Evolutionary conservation across 2,329 filamentous ascomycete genomes (phyloP).

Genomic region (Talaromyces funiculosus): DNA sequence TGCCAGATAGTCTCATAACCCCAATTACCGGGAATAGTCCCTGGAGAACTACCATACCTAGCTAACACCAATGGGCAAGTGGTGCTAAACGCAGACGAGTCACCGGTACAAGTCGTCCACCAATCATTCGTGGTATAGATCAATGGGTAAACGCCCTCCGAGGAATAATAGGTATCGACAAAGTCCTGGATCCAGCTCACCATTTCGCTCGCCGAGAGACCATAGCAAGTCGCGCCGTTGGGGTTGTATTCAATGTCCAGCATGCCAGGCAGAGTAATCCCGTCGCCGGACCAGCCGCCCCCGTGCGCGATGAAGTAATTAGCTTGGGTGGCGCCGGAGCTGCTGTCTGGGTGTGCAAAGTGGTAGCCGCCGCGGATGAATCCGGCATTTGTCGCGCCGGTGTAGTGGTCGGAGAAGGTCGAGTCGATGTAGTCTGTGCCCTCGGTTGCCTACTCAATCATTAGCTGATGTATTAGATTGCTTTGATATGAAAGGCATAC

Average conservation of each 20-base stretch:
- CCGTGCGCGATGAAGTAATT: constrained; percentile 50
- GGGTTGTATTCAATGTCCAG: constrained; percentile 48
- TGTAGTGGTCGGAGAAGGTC: constrained; percentile 48
- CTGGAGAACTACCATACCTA: constrained; percentile 38
- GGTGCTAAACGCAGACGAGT: constrained; percentile 41
- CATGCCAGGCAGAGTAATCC: constrained; percentile 53
- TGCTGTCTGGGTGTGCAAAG: constrained; percentile 46
- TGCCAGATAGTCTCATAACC: constrained; percentile 52
- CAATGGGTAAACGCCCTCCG: constrained; percentile 47
- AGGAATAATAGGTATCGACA: constrained; percentile 45
- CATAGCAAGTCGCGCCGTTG: constrained; percentile 40
- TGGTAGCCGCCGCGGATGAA: constrained; percentile 55
- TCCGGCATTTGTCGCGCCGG: constrained; percentile 45
- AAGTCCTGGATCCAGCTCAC: constrained; percentile 52
- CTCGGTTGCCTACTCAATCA: constrained; percentile 46
- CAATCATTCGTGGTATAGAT: constrained; percentile 51
- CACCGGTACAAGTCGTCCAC: constrained; percentile 52
- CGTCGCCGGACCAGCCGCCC: constrained; percentile 51
- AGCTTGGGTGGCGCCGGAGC: constrained; percentile 46
- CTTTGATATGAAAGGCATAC: constrained; percentile 11
- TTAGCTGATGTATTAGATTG: background rate
- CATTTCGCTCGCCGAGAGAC: constrained; percentile 42
- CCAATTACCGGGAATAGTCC: constrained; percentile 49
- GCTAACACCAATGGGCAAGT: constrained; percentile 48
- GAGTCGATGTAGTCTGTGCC: constrained; percentile 45